Percentiles rank a stretch among this genome's conserved stretches.
These are phyloP conservation scores for Trichoderma sp. DNA, from an alignment of 2,329 filamentous ascomycete genomes.

Conservation along the genomic window DNA sequence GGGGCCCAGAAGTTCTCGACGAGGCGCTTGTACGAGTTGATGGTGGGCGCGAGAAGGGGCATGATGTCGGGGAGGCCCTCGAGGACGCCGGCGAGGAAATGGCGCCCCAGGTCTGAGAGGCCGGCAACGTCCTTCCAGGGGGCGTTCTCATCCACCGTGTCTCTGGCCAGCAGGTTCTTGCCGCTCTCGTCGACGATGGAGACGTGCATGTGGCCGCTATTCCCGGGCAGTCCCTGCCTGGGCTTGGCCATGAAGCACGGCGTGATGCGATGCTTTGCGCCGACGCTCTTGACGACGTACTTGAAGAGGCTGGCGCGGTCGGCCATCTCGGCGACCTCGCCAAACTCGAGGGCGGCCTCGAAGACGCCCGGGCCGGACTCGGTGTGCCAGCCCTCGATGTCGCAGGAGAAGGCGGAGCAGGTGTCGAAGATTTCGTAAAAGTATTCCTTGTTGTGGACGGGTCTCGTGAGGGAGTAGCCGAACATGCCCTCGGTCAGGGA, in stretches of 20 bases:
- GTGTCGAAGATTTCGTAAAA: slow-evolving; percentile 86
- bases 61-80: slow-evolving; percentile 92
- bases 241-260: slow-evolving; percentile 99
- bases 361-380: slow-evolving; percentile 93
- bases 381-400: slow-evolving; percentile 94
- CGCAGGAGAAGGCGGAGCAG: slow-evolving; percentile 74
- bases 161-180: slow-evolving; percentile 81
- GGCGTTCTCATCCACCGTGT: slow-evolving; percentile 69
- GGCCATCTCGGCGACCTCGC: slow-evolving; percentile 84
- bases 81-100: slow-evolving; percentile 90
- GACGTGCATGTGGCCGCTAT: slow-evolving; percentile 94
- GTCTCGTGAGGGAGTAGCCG: slow-evolving; percentile 85
- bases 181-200: slow-evolving; percentile 80
- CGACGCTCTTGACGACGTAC: slow-evolving; percentile 87
- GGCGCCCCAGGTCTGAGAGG: slow-evolving; percentile 84
- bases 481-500: slow-evolving; percentile 93
- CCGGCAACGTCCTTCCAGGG: slow-evolving; percentile 74
- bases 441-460: slow-evolving; percentile 88
- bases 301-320: slow-evolving; percentile 94
- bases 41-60: slow-evolving; percentile 89
- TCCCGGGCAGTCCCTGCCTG: slow-evolving; percentile 84
- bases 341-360: slow-evolving; percentile 91
- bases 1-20: slow-evolving; percentile 99
- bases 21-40: slow-evolving; percentile 97
- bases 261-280: slow-evolving; percentile 84